A percentile compares a stretch with the other conserved stretches of the same genome.
These are phyloP conservation scores for Aphanocladium album DNA, from an alignment of 2,329 filamentous ascomycete species.

Conservation along the genomic window DNA sequence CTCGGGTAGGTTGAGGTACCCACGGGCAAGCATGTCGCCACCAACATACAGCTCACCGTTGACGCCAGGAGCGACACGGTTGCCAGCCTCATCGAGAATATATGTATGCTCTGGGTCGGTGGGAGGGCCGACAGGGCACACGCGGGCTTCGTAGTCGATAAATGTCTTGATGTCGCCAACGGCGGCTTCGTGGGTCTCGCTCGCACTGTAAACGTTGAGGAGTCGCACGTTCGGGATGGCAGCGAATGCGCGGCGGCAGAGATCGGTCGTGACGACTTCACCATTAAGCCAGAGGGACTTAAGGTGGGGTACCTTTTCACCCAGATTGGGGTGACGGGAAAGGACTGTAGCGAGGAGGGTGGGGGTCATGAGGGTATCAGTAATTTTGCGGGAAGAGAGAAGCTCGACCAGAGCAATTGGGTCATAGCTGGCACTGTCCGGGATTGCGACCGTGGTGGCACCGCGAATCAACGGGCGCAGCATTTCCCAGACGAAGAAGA, in stretches of 20 bases:
- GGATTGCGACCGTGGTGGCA: slow-evolving; percentile 69
- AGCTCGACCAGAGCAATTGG: slow-evolving; percentile 68
- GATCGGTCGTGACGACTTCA: slow-evolving; percentile 75
- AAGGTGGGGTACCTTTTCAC: slow-evolving; percentile 57
- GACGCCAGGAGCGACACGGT: slow-evolving; percentile 56
- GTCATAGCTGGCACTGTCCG: slow-evolving; percentile 73
- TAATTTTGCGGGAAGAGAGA: slow-evolving; percentile 60
- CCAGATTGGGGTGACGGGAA: slow-evolving; percentile 62
- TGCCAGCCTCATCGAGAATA: slow-evolving; percentile 64
- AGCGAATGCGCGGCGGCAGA: slow-evolving; percentile 62
- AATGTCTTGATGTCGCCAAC: slow-evolving; percentile 70
- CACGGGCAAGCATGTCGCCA: slow-evolving; percentile 66
- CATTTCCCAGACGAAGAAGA: slow-evolving; percentile 85
- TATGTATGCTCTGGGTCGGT: slow-evolving; percentile 65
- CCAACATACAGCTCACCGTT: slow-evolving; percentile 73
- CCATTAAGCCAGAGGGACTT: slow-evolving; percentile 75
- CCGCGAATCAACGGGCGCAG: slow-evolving; percentile 70
- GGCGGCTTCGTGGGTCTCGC: slow-evolving; percentile 76
- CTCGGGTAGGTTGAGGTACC: slow-evolving; percentile 75
- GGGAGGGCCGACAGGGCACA: slow-evolving; percentile 70
- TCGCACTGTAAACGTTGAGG: slow-evolving; percentile 77
- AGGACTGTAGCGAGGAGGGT: slow-evolving; percentile 72
- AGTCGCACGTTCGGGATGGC: slow-evolving; percentile 64
- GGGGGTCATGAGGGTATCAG: slow-evolving; percentile 79
- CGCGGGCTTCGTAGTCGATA: slow-evolving; percentile 55